Evolutionary conservation across 176 grass and related monocot species (phyloP), one percentile per base, ranked within the genome.

Genomic region (Bolboschoenus planiculmis): DNA sequence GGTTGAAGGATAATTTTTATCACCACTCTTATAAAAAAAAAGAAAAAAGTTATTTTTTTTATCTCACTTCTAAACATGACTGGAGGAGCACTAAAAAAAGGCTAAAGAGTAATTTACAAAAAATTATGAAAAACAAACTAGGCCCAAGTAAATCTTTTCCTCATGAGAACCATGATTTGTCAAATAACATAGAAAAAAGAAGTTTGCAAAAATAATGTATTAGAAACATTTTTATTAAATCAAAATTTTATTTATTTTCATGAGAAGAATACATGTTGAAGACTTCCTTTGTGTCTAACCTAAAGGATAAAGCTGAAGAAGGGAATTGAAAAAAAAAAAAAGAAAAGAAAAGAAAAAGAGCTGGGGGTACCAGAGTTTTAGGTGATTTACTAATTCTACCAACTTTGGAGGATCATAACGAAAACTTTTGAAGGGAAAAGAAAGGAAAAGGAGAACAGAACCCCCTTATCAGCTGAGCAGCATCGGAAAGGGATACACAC

Each of bases 401-500:
- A 50, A 30, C 3, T 75, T 75, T 29, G 10, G 24, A 48, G 42
- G 70, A 21, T 10, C 11, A 7, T 46, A 27, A 1, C 40, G 6
- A 48, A 50, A 48, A 48, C 26, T 75, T 72, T 71, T 14, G 5
- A 2, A 50, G 71, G 24, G 13, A 20, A 27, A 47, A 46, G 26
- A 73, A 72, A 21, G 7, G 8, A 43, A 27, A 40, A 29, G 42
- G 24, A 43, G 37, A 0, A n/a, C 3, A 9, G 11, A 73, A 73
- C 46, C 40, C 23, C 46, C 40, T 11, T 73, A 73, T 73, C 1
- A 74, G 10, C 68, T 48, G n/a, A 74, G 70, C n/a, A 23, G 68
- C 20, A 71, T 23, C 70, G 40, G 70, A 74, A 74, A 74, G 37
- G 68, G 70, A 18, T 74, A 26, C n/a, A n/a, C n/a, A n/a, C 42